Evolutionary conservation across 352 stramenopile genomes (phyloP).

Genomic region (Phytophthora aleatoria): DNA sequence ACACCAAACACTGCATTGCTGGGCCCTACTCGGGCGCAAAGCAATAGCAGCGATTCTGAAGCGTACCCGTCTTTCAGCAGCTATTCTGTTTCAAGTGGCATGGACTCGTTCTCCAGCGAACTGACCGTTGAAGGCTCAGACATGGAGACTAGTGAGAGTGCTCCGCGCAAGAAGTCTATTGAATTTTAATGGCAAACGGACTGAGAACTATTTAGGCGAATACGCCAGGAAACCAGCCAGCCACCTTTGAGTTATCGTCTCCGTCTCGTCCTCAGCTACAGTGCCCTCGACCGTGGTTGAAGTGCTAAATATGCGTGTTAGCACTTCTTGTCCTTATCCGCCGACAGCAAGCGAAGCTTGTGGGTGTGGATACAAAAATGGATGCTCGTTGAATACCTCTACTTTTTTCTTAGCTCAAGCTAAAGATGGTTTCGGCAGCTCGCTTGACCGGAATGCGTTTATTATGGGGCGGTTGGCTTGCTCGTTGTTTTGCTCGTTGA

Average conservation of each 20-base stretch:
- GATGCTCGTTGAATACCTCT: constrained; percentile 3
- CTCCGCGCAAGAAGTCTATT: constrained; percentile 49
- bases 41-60: constrained; percentile 15
- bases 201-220: constrained; percentile 17
- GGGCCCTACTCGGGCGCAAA: constrained; percentile 5
- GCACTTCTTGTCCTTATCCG: constrained; percentile 13
- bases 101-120: constrained; percentile 51
- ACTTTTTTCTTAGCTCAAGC: constrained; percentile 16
- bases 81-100: constrained; percentile 35
- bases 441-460: not conserved
- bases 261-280: not conserved
- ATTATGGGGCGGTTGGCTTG: constrained; percentile 7
- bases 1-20: constrained; percentile 22
- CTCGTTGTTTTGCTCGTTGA: constrained; percentile 20
- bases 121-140: constrained; percentile 37
- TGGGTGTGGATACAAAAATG: constrained; percentile 6
- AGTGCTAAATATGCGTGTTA: constrained; percentile 21
- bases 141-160: constrained; percentile 20
- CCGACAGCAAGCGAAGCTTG: not conserved
- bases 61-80: constrained; percentile 24
- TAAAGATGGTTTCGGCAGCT: constrained; percentile 17
- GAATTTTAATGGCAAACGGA: constrained; percentile 44
- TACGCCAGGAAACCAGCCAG: not conserved
- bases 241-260: not conserved
- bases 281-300: not conserved